Evolutionary conservation across 78 protist genomes (phyloP).

Genomic region (Blattamonas nauphoetae): DNA sequence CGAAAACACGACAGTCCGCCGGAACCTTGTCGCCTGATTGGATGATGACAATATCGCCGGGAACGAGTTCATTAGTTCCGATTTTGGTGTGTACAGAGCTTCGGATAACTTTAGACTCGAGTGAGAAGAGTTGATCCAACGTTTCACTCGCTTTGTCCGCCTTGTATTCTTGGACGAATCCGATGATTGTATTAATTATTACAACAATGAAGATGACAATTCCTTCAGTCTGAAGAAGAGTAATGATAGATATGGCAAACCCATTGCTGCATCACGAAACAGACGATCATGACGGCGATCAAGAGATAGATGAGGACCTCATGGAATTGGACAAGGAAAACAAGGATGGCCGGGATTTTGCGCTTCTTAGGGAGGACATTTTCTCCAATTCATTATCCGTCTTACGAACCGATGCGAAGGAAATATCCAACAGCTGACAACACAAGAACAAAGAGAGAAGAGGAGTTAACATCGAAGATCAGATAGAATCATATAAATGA

Average conservation of each 20-base stretch:
- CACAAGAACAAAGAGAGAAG: no score
- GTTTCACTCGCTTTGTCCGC: slow-evolving; percentile 59
- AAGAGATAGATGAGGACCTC: not conserved
- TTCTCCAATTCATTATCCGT: no score
- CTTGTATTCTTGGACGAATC: slow-evolving; percentile 52
- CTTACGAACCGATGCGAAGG: no score
- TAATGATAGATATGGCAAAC: no score
- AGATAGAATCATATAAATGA: no score
- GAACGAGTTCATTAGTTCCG: slow-evolving; percentile 11
- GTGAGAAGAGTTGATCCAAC: slow-evolving; percentile 12
- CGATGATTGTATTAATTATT: slow-evolving; percentile 49
- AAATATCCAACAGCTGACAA: no score
- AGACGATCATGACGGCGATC: not conserved
- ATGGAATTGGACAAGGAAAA: slow-evolving; percentile 16
- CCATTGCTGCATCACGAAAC: not conserved
- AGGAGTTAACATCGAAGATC: no score
- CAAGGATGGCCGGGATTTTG: not conserved
- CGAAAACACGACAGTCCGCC: slow-evolving; percentile 42
- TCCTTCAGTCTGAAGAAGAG: not conserved
- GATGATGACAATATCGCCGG: slow-evolving; percentile 36
- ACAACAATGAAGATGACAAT: slow-evolving; percentile 58
- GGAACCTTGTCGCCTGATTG: slow-evolving; percentile 38
- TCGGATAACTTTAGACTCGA: slow-evolving; percentile 29
- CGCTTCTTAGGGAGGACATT: not conserved
- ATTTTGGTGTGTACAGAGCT: not conserved